A percentile compares a stretch with the other conserved stretches of the same genome.
Evolutionary conservation across 768 basidiomycete genomes (phyloP).

Genomic region (Cantharellus anzutake): DNA sequence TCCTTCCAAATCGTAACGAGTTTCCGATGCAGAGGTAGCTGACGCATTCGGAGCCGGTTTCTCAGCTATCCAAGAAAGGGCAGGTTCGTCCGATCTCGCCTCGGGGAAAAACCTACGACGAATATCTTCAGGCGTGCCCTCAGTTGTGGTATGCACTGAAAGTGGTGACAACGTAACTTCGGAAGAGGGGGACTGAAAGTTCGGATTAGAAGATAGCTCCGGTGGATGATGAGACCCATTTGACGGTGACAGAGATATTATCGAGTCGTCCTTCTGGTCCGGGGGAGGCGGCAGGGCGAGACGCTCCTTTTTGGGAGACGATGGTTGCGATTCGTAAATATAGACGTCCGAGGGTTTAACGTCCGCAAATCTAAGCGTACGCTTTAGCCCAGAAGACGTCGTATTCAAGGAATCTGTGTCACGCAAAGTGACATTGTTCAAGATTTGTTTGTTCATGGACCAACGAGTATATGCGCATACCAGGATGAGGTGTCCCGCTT

Average conservation of each 20-base stretch:
- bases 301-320: constrained; percentile 44
- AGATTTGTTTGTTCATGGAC: neutral
- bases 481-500: neutral
- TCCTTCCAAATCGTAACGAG: constrained; percentile 57
- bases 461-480: neutral
- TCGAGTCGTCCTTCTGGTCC: constrained; percentile 4
- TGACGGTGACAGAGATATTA: neutral
- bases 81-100: constrained; percentile 46
- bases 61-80: constrained; percentile 61
- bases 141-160: constrained; percentile 1
- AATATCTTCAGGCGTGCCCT: constrained; percentile 66
- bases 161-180: neutral
- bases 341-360: constrained; percentile 54
- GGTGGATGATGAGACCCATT: constrained; percentile 4
- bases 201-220: neutral
- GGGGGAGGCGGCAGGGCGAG: constrained; percentile 35
- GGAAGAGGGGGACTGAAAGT: neutral
- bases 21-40: constrained; percentile 12
- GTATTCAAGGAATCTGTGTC: neutral
- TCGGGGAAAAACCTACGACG: constrained; percentile 67
- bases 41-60: constrained; percentile 8
- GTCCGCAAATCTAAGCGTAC: constrained; percentile 58
- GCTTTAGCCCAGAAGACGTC: neutral
- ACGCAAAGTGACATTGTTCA: too few relatives aligned
- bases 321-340: constrained; percentile 66